Base-by-base conservation (phyloP, 257 asterid genomes). In the Fraxinus quadrangulata region DNA sequence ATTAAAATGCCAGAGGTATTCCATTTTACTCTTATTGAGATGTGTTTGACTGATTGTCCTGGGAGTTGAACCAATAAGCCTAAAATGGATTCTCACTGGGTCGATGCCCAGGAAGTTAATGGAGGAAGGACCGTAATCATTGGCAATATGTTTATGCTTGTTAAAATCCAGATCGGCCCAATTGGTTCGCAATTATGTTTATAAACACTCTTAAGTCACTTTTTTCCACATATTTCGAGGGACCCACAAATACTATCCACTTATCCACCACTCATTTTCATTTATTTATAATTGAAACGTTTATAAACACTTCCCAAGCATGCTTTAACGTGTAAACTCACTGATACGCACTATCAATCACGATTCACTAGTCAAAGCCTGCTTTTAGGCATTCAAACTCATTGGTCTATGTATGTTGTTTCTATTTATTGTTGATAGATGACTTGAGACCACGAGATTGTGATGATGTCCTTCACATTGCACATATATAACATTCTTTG, bases 1-100 rank as follows among this genome's bases (percentile, higher is more conserved):
- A 92, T 96, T 68, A 96, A 91, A 89, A 91, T 96, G 97, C 96
- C 93, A 0, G 99, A 96, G 97, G 98, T 96, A 85, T 59, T 70
- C 73, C 71, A 17, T 54, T 74, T 78, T 34, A 33, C 31, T 72
- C 33, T 19, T 63, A 49, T 40, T 31, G 3, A 65, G 59, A 42
- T 30, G 37, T 67, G 34, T 54, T 69, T 67, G 24, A 23, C 39
- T 59, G 34, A 31, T 59, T 34, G 70, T 76, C 23, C 47, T 79
- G 63, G 76, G 33, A 61, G 45, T 33, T 72, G 74, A 24, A 63
- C 14, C 69, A 63, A 24, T 10, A 63, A 63, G 34, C 69, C 31
- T 24, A 9, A 63, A 11, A 63, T 24, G 69, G 69, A 23, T 63
- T 61, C 16, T 54, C n/a, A 2, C 65, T 63, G 69, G 69, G 69